These are phyloP conservation scores for Penicillium sp. DNA, from an alignment of 2,329 filamentous ascomycete species.

Conservation along the genomic window DNA sequence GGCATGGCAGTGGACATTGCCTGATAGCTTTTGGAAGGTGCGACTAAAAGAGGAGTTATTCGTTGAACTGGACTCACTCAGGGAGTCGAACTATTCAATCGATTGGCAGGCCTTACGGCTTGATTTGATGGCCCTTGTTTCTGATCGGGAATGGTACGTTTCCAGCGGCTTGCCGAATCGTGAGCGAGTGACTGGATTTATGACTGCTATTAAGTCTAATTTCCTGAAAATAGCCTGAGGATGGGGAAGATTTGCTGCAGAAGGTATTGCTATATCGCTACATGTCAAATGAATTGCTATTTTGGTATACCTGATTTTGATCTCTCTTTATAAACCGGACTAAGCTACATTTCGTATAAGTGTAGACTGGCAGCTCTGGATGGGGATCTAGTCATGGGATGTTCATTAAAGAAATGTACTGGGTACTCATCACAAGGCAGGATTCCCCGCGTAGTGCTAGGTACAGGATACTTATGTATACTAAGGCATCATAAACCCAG, in stretches of 20 bases:
- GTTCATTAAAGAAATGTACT: not conserved
- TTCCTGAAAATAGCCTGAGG: not conserved
- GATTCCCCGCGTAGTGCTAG: rapidly evolving
- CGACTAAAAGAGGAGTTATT: not conserved
- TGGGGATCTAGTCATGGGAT: not conserved
- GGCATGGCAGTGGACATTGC: not conserved
- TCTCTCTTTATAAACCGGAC: not conserved
- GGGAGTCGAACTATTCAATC: not conserved
- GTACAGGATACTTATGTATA: not conserved
- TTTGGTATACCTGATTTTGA: not conserved
- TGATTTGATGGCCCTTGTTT: not conserved
- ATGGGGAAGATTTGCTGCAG: not conserved
- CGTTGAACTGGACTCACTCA: not conserved
- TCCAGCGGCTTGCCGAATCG: not conserved
- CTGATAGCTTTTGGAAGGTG: not conserved
- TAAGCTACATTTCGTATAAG: not conserved
- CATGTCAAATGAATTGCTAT: not conserved
- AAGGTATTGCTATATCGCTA: not conserved
- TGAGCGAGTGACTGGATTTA: not conserved
- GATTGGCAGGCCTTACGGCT: not conserved
- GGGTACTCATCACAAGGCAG: not conserved
- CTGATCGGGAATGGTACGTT: not conserved
- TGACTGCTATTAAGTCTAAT: not conserved
- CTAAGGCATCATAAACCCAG: too few relatives aligned
- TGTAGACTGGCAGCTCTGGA: not conserved